Evolutionary conservation across 805 yeast species (phyloP).

Genomic region (Starmerella cellae): DNA sequence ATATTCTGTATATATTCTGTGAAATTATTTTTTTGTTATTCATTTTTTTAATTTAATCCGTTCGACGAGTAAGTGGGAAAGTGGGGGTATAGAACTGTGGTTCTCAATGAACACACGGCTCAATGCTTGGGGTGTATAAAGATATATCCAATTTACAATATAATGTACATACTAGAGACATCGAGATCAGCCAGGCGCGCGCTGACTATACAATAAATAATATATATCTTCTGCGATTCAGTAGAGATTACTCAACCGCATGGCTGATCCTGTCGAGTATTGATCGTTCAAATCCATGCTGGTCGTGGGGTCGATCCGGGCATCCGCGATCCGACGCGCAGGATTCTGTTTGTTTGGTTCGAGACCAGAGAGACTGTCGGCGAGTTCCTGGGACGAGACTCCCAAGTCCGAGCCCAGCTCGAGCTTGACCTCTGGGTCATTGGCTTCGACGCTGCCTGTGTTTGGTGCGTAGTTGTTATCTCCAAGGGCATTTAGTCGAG

Average conservation of each 20-base stretch:
- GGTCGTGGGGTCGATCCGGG: background rate
- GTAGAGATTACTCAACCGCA: conserved; percentile 12
- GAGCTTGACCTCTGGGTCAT: background rate
- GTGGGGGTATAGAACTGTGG: no score
- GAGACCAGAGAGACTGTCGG: conserved; percentile 1
- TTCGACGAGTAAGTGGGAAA: no score
- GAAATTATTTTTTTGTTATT: no score
- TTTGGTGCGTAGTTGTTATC: conserved; percentile 2
- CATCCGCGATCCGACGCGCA: background rate
- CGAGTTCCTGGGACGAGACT: conserved; percentile 6
- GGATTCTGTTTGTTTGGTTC: background rate
- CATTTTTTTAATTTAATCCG: no score
- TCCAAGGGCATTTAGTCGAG: conserved; percentile 4
- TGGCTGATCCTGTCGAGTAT: background rate
- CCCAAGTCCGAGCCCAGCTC: background rate
- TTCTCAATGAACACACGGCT: no score
- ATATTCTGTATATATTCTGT: no score
- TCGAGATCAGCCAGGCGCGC: no score
- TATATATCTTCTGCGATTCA: background rate
- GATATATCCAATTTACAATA: no score
- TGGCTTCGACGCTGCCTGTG: background rate
- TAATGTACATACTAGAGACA: no score
- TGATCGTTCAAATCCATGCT: no score
- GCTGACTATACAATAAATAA: no score
- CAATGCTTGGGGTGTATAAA: no score